Base-by-base conservation (phyloP, 2,329 filamentous ascomycete species). In the Coniella lustricola region DNA sequence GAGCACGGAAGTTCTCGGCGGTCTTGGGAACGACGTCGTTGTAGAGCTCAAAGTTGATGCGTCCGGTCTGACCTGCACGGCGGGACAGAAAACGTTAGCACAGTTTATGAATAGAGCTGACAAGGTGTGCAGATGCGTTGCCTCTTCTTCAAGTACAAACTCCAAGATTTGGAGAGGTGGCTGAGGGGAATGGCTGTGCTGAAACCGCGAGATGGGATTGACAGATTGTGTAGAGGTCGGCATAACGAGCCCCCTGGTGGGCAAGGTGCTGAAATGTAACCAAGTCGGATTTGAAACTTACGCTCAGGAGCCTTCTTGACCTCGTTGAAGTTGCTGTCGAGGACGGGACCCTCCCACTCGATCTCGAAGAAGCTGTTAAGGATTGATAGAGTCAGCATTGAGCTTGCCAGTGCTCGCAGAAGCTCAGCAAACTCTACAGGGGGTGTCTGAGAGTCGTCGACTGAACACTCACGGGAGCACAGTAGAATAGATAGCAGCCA, bases 21-120 rank as follows among this genome's bases (percentile, higher is more conserved):
- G 91, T 96, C 82, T 86, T 93, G 69, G 91, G 91, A 67, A 95
- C 89, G 54, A 82, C 77, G 58, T 89, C 79, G 67, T 91, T 79
- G 78, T 76, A 95, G 67, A 97, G 87, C 62, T 84, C 82, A 77
- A 96, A 94, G 76, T 81, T 85, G 77, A 97, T 87, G 66, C 86
- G 85, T 63, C 85, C 89, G 45, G 60, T 62, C 73, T 93, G 85
- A 54, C 70, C 88, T 89, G 59, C 56, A 65, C 40, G n/a, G 14
- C 14, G 20, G 31, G 31, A 14, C 33, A 3, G 10, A 5, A 42
- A 17, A 13, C 12, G n/a, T n/a, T n/a, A n/a, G n/a, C n/a, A n/a
- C n/a, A n/a, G n/a, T n/a, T n/a, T n/a, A n/a, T n/a, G n/a, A 35
- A 8, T 4, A 16, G 37, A 25, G 13, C 16, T 10, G 3, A 18